Percentiles rank a stretch among this genome's conserved stretches.
phyloP scores from a whole-genome alignment of 78 protist genomes.

The Guillardia theta region DNA sequence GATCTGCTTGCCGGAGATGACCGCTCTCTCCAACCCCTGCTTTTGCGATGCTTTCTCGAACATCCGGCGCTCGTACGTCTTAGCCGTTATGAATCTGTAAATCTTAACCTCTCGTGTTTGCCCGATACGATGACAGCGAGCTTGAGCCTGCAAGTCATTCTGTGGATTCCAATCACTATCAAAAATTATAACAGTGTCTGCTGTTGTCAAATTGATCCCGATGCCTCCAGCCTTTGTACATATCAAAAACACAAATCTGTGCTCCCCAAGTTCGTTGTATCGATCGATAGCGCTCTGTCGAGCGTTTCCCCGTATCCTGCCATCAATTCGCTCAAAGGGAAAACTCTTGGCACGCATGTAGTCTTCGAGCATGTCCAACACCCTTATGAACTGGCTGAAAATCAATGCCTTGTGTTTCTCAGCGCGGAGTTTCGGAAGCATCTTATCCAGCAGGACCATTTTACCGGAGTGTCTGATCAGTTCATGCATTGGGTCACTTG shows the following conservation, averaged over 20 bases:
- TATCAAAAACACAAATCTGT: slow-evolving; percentile 85
- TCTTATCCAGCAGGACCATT: not conserved
- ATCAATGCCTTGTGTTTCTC: slow-evolving; percentile 47
- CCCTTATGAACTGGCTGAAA: slow-evolving; percentile 68
- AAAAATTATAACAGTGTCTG: slow-evolving; percentile 93
- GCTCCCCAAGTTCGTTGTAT: not conserved
- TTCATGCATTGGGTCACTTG: not conserved
- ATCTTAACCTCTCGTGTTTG: slow-evolving; percentile 91
- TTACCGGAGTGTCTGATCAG: slow-evolving; percentile 1
- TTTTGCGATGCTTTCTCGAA: not conserved
- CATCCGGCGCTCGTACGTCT: not conserved
- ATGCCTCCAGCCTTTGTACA: slow-evolving; percentile 91
- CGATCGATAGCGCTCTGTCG: slow-evolving; percentile 14
- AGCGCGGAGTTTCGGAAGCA: not conserved
- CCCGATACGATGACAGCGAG: slow-evolving; percentile 80
- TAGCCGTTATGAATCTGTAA: slow-evolving; percentile 81
- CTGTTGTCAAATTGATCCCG: slow-evolving; percentile 68
- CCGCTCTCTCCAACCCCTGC: not conserved
- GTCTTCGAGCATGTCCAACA: slow-evolving; percentile 93
- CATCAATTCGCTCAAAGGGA: slow-evolving; percentile 29
- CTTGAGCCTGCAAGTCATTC: slow-evolving; percentile 81
- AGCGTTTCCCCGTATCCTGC: not conserved
- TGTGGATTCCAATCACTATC: slow-evolving; percentile 97
- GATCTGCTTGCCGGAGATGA: not conserved
- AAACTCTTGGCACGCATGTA: slow-evolving; percentile 33